Evolutionary conservation across 257 asterid species (phyloP).

Genomic region (Salvia splendens): DNA sequence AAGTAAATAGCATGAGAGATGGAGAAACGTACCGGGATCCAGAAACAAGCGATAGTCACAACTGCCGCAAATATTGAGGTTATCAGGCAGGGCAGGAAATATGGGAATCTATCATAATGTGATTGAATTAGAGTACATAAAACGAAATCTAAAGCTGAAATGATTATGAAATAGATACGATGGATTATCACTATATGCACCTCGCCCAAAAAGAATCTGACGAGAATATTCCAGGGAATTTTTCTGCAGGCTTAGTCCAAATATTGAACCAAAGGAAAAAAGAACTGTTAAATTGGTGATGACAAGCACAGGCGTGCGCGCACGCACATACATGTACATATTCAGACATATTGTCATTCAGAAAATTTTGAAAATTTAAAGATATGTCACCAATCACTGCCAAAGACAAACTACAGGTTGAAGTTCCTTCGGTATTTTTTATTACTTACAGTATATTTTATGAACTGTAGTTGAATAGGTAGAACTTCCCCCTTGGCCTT

Average conservation of each 20-base stretch:
- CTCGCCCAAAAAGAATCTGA: slow-evolving; percentile 51
- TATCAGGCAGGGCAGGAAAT: slow-evolving; percentile 71
- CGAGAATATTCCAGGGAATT: slow-evolving; percentile 64
- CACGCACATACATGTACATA: background rate
- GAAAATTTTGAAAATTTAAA: background rate
- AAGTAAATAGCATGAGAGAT: background rate
- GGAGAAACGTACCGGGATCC: slow-evolving; percentile 69
- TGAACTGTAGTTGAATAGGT: background rate
- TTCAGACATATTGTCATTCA: background rate
- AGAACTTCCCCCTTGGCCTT: slow-evolving; percentile 15
- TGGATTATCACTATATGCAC: slow-evolving; percentile 32
- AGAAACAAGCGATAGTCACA: slow-evolving; percentile 54
- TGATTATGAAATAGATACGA: background rate
- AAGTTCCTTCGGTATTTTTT: background rate
- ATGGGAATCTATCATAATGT: slow-evolving; percentile 62
- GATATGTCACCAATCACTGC: background rate
- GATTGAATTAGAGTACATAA: slow-evolving; percentile 4
- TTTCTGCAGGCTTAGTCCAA: slow-evolving; percentile 70
- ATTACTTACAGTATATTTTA: background rate
- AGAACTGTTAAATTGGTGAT: slow-evolving; percentile 17
- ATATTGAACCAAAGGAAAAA: slow-evolving; percentile 11
- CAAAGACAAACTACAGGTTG: background rate
- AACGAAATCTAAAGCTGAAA: background rate
- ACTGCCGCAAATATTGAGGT: slow-evolving; percentile 52
- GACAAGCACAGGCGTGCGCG: background rate